Evolutionary conservation across 345 rosid species (phyloP).

Genomic region (Ailanthus altissimus): DNA sequence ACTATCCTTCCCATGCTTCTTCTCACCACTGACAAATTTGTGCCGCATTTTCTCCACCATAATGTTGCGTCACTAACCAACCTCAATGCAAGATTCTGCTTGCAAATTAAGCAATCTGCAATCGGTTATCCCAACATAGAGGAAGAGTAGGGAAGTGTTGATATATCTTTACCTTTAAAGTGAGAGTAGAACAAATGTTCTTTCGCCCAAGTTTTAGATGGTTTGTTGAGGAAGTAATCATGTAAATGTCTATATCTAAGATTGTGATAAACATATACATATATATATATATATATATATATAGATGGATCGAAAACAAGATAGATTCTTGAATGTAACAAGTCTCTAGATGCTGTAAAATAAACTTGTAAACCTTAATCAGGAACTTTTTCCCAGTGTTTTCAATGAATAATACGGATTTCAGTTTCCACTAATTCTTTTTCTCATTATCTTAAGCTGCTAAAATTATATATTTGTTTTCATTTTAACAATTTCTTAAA

Average conservation of each 20-base stretch:
- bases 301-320: slow-evolving; percentile 8
- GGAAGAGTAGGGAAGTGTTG: slow-evolving; percentile 13
- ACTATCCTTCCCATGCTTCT: background rate
- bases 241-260: background rate
- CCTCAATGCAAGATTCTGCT: slow-evolving; percentile 4
- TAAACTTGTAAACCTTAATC: slow-evolving; percentile 9
- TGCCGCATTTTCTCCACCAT: background rate
- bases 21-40: slow-evolving; percentile 6
- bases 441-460: background rate
- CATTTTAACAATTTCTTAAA: background rate
- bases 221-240: slow-evolving; percentile 6
- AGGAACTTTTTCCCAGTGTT: background rate
- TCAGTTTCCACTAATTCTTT: background rate
- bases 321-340: slow-evolving; percentile 17
- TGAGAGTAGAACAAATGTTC: slow-evolving; percentile 9
- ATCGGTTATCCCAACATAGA: slow-evolving; percentile 2
- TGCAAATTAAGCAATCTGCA: background rate
- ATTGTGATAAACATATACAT: background rate
- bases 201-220: background rate
- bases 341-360: slow-evolving; percentile 12
- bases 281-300: background rate
- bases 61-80: slow-evolving; percentile 18
- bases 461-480: background rate
- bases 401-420: background rate
- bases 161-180: background rate